These are phyloP conservation scores for Xerocomellus chrysenteron DNA, from an alignment of 768 basidiomycete species.

Conservation along the genomic window DNA sequence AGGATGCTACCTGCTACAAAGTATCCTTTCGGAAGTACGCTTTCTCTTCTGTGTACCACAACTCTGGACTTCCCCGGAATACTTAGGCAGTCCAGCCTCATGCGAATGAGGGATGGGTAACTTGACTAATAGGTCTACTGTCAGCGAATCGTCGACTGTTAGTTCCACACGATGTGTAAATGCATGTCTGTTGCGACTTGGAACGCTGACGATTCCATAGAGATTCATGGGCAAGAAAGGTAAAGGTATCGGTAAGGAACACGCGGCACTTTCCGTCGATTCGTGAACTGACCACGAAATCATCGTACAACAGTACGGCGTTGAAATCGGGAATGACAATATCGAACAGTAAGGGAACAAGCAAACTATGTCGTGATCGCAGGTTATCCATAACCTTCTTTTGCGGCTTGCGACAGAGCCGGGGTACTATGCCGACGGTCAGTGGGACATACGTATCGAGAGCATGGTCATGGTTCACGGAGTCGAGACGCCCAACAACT, in stretches of 20 bases:
- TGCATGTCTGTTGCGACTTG: not conserved
- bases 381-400: not conserved
- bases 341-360: slow-evolving; percentile 59
- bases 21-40: no score
- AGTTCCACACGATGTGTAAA: slow-evolving; percentile 34
- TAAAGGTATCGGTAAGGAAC: slow-evolving; percentile 46
- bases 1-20: no score
- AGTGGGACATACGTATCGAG: slow-evolving; percentile 92
- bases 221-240: slow-evolving; percentile 76
- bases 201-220: slow-evolving; percentile 36
- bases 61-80: no score
- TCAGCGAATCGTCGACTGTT: not conserved
- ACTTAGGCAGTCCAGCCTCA: no score
- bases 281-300: slow-evolving; percentile 2
- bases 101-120: no score
- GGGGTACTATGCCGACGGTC: slow-evolving; percentile 88
- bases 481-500: slow-evolving; percentile 70
- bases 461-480: slow-evolving; percentile 81
- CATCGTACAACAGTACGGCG: slow-evolving; percentile 66
- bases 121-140: no score
- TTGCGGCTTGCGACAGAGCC: slow-evolving; percentile 54
- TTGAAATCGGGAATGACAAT: slow-evolving; percentile 87
- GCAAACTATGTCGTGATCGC: not conserved
- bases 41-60: no score
- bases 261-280: not conserved